Base-by-base conservation (phyloP, 2,329 filamentous ascomycete genomes). In the Calonectria pseudoreteaudii region DNA sequence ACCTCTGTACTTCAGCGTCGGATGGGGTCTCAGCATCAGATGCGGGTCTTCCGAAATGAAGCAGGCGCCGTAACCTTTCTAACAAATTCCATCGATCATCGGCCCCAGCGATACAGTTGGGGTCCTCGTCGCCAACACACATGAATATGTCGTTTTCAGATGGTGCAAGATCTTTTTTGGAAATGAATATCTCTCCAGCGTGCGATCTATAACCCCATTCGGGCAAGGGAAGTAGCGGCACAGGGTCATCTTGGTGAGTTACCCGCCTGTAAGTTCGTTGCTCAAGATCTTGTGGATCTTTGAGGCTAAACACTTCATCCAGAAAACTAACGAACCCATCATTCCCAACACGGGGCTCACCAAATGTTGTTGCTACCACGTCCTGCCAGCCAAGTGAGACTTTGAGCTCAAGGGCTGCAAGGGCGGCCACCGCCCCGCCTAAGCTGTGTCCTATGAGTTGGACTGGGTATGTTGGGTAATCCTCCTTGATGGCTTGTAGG, bases 161-260 rank as follows among this genome's bases (percentile, higher is more conserved):
- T 0, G 95, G 95, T 14, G 94, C 90, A 9, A 98, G 87, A 18
- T 90, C 87, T 3, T 88, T 81, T 82, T 95, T 96, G 26, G 90
- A 88, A 75, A 98, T 98, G 84, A 91, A 97, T 58, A 98, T 91
- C 85, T 99, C 97, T 16, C 96, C 95, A 2, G 92, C 93, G 83
- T 98, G 97, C 81, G 94, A 91, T 41, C 88, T 86, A 83, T 96
- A 99, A 6, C 95, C 95, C 95, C 96, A 98, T 87, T 98, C 95
- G 3, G 89, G 88, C 3, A 97, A 88, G 0, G 97, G 97, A 0
- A 99, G 90, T 10, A 98, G 87, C 23, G 97, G 97, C 0, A 98
- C 94, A 0, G 97, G 97, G 81, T 99, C 97, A 80, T 94, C 91
- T 4, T 90, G 86, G 82, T 98, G 97, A 16, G 97, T 98, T 14